These are phyloP conservation scores for Moniliophthora roreri DNA, from an alignment of 1,284 basidiomycete species.

Conservation along the genomic window DNA sequence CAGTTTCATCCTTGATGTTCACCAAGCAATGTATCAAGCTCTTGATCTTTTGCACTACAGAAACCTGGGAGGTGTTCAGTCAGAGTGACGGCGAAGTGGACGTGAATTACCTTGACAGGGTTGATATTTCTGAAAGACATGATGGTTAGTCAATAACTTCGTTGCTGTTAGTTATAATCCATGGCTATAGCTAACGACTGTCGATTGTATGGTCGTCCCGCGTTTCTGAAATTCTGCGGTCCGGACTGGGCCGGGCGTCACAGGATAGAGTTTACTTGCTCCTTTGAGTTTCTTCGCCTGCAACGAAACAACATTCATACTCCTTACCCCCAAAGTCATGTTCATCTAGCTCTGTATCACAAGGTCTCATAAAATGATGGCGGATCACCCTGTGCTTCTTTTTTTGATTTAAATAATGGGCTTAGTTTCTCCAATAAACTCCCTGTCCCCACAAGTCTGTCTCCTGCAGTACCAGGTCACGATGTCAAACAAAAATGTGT, in stretches of 20 bases:
- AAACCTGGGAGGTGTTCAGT: slow-evolving; percentile 18
- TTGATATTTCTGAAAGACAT: slow-evolving; percentile 36
- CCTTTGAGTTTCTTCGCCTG: too few relatives aligned
- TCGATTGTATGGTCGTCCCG: too few relatives aligned
- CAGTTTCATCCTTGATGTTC: slow-evolving; percentile 59
- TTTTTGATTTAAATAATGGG: neutral
- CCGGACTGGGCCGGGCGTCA: too few relatives aligned
- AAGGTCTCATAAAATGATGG: too few relatives aligned
- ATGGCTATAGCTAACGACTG: too few relatives aligned
- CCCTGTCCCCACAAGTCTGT: too few relatives aligned
- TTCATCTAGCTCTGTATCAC: too few relatives aligned
- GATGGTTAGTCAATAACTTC: slow-evolving; percentile 17
- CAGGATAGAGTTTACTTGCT: too few relatives aligned
- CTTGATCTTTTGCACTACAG: slow-evolving; percentile 37
- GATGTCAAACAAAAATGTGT: slow-evolving; percentile 17
- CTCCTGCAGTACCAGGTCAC: too few relatives aligned
- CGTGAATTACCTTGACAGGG: slow-evolving; percentile 24
- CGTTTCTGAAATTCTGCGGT: too few relatives aligned
- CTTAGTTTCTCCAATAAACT: neutral
- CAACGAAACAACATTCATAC: too few relatives aligned
- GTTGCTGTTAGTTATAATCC: neutral
- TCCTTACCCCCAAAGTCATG: too few relatives aligned
- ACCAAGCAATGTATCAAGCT: slow-evolving; percentile 56
- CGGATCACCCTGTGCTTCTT: neutral
- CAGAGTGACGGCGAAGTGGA: slow-evolving; percentile 8